phyloP scores from a whole-genome alignment of 1,139 yeast species.

The Yamadazyma spencermartinsiae region DNA sequence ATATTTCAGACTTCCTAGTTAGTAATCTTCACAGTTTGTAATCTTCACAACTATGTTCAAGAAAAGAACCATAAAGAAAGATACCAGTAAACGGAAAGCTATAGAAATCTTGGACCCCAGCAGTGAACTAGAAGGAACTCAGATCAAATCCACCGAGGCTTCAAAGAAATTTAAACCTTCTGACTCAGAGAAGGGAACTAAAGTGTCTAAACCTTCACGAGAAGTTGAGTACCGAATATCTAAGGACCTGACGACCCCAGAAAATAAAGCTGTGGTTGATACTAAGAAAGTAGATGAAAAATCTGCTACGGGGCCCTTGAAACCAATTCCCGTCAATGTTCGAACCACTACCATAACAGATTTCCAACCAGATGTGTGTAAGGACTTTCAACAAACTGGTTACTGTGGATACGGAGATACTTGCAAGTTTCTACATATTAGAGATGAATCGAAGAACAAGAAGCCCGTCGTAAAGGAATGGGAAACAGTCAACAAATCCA shows the following conservation, averaged over 20 bases:
- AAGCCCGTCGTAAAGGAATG: constrained; percentile 74
- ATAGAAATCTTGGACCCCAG: no score
- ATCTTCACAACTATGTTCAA: constrained; percentile 37
- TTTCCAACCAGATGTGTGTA: constrained; percentile 93
- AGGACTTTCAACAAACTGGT: constrained; percentile 88
- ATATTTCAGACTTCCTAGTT: no score
- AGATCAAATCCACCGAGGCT: background rate
- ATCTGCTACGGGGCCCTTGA: constrained; percentile 15
- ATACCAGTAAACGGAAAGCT: constrained; percentile 21
- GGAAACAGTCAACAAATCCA: constrained; percentile 42
- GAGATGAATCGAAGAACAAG: constrained; percentile 82
- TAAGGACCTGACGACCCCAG: background rate
- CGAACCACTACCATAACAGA: constrained; percentile 78
- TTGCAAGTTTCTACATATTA: constrained; percentile 89
- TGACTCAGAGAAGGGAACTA: background rate
- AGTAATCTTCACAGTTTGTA: no score
- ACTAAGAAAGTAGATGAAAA: constrained; percentile 1
- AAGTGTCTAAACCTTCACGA: constrained; percentile 3
- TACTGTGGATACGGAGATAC: constrained; percentile 98
- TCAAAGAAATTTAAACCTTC: background rate
- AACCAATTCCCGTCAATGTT: constrained; percentile 51
- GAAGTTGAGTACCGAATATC: background rate
- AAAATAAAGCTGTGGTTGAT: constrained; percentile 11
- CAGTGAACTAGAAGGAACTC: constrained; percentile 6
- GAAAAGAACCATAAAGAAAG: constrained; percentile 29